Conservation (phyloP, 2,329 filamentous ascomycete genomes). For the Neocucurbitaria cava region DNA sequence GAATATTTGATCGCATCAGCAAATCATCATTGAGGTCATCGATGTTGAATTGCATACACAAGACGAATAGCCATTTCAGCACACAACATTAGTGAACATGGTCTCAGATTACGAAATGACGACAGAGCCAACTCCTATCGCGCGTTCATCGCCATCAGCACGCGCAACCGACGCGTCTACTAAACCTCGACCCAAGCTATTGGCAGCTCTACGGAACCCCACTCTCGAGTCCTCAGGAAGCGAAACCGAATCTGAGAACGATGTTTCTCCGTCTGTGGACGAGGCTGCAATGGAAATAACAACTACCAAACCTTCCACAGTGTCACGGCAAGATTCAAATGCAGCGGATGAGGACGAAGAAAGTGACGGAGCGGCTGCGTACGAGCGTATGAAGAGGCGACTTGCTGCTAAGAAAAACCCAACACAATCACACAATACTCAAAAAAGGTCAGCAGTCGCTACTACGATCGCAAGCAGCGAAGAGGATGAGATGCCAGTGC, state of each 20-base stretch:
- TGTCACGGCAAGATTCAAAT: neutral
- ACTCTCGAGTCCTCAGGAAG: constrained; percentile 47
- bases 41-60: neutral
- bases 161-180: constrained; percentile 22
- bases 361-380: constrained; percentile 50
- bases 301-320: constrained; percentile 21
- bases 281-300: constrained; percentile 45
- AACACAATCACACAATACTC: constrained; percentile 13
- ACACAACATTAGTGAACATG: neutral
- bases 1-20: neutral
- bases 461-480: constrained; percentile 25
- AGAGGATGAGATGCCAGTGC: constrained; percentile 40
- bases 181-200: constrained; percentile 25
- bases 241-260: constrained; percentile 46
- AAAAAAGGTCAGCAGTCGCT: constrained; percentile 5
- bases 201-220: constrained; percentile 31
- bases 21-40: neutral
- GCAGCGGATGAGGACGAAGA: constrained; percentile 31
- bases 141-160: constrained; percentile 3
- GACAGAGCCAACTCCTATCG: neutral
- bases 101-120: neutral
- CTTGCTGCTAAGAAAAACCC: constrained; percentile 43
- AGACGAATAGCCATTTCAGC: neutral
- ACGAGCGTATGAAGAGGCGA: constrained; percentile 56
- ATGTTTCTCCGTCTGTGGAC: constrained; percentile 30